Evolutionary conservation across 1,284 basidiomycete species (phyloP), one percentile per base, ranked within the genome.

Genomic region (Testicularia cyperi): DNA sequence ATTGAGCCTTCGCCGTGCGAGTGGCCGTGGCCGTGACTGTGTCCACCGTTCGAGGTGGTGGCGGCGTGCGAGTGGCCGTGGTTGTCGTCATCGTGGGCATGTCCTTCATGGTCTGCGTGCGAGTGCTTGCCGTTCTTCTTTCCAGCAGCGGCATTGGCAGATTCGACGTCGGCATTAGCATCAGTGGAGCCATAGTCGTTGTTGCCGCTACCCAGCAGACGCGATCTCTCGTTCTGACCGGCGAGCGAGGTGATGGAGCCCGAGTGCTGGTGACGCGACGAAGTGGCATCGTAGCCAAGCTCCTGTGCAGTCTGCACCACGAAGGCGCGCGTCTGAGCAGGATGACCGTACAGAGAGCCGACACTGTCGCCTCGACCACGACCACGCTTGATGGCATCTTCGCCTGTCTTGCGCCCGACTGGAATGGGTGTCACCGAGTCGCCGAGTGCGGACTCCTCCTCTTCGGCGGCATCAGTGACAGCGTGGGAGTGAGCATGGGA

Each of bases 301-400:
- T 91, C 87, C 51, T 90, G 83, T 4, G 92, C 92, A 20, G 88
- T 85, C 75, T 90, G 86, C 34, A 92, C 87, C 42, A 96, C 84
- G 36, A 86, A 86, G 1, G 89, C 90, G 19, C 92, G 86, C 1
- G 89, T 92, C 28, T 88, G 87, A 13, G 86, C 90, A 0, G 92
- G 92, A 72, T 95, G 90, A 4, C 85, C 86, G 68, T 86, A 87
- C n/a, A 89, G 72, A 4, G 62, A 64, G 22, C 55, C 44, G 15
- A 70, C 65, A 21, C 62, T 68, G 47, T 62, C 64, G 19, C 55
- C 32, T 14, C 49, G 47, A 16, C 29, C 25, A 18, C 55, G 39
- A 20, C 65, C 36, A 18, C 58, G 32, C 30, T 46, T 57, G 23
- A 30, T 38, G 15, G 36, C 20, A 7, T 9, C 8, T 9, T 7